These are phyloP conservation scores for Psilocybe azurescens DNA, from an alignment of 768 basidiomycete species.

Conservation along the genomic window DNA sequence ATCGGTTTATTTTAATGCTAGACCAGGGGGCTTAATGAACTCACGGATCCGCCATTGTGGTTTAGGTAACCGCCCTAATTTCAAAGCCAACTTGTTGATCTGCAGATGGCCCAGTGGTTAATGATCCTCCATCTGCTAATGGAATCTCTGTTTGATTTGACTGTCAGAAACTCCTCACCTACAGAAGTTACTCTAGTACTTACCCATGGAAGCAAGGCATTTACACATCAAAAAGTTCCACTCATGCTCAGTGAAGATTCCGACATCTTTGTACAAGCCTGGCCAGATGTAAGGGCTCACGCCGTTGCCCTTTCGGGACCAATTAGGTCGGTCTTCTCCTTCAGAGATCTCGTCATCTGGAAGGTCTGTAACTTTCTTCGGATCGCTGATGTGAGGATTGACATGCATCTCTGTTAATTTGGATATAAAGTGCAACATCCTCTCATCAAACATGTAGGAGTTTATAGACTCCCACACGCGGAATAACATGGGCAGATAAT, in stretches of 20 bases:
- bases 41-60: slow-evolving; percentile 75
- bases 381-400: slow-evolving; percentile 78
- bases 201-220: slow-evolving; percentile 83
- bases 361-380: slow-evolving; percentile 64
- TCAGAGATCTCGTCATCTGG: slow-evolving; percentile 73
- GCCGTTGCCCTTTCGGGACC: slow-evolving; percentile 49
- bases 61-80: slow-evolving; percentile 71
- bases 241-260: slow-evolving; percentile 85
- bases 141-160: slow-evolving; percentile 58
- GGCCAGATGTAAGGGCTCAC: slow-evolving; percentile 53
- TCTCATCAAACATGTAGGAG: slow-evolving; percentile 88
- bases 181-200: slow-evolving; percentile 27
- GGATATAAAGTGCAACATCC: slow-evolving; percentile 85
- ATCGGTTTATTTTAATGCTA: slow-evolving; percentile 18
- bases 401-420: slow-evolving; percentile 81
- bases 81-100: slow-evolving; percentile 79
- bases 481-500: slow-evolving; percentile 84
- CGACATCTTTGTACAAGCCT: slow-evolving; percentile 86
- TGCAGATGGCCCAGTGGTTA: slow-evolving; percentile 77
- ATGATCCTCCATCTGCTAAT: slow-evolving; percentile 72
- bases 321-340: slow-evolving; percentile 63
- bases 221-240: slow-evolving; percentile 91
- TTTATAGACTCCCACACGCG: slow-evolving; percentile 89
- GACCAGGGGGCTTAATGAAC: slow-evolving; percentile 29
- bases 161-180: slow-evolving; percentile 7